Base-by-base conservation (phyloP, 202 grass and related monocot genomes). In the Tripidium arundinaceum region DNA sequence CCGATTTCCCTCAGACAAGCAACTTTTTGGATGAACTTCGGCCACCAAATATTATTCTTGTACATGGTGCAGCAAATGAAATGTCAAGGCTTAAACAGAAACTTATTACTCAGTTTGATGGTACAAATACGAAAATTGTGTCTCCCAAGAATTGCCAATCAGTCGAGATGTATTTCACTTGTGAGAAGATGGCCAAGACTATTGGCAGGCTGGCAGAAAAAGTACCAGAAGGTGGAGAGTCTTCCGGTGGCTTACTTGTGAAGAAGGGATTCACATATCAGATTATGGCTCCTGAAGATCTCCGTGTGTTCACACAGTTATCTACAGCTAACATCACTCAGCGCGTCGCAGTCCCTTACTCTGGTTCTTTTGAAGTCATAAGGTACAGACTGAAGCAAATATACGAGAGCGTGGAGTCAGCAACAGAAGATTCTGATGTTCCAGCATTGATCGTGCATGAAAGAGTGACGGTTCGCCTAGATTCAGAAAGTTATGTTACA, bases 211-310 rank as follows among this genome's bases (percentile, higher is more conserved):
- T 95, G 46, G 95, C 95, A 26, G 92, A 90, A 71, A 89, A 93
- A 33, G 83, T 87, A 43, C 92, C 92, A 65, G 86, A 88, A 74
- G 78, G 22, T 64, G 88, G 70, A 70, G 95, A 93, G 62, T 43
- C 77, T 19, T 89, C 93, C 15, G 85, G 65, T 28, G 92, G 95
- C 65, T 90, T 98, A 55, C 84, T 98, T 68, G 95, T 98, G 27
- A 98, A 94, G 84, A 98, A 98, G 74, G 95, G 95, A 38, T 98
- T 98, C 81, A 93, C 90, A 4, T 91, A 98, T 85, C 95, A 98
- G 77, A 98, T 95, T 43, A 93, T 98, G 92, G 92, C 96, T 72
- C 88, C 96, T 8, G 92, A 98, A 66, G 90, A 98, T 89, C 89
- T 98, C 58, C 96, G 84, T 74, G 88, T 98, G 83, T 95, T 90